A percentile compares a stretch with the other conserved stretches of the same genome.
Evolutionary conservation across 192 early-diverging fungal species (phyloP).

Genomic region (Backusella psychrophila): DNA sequence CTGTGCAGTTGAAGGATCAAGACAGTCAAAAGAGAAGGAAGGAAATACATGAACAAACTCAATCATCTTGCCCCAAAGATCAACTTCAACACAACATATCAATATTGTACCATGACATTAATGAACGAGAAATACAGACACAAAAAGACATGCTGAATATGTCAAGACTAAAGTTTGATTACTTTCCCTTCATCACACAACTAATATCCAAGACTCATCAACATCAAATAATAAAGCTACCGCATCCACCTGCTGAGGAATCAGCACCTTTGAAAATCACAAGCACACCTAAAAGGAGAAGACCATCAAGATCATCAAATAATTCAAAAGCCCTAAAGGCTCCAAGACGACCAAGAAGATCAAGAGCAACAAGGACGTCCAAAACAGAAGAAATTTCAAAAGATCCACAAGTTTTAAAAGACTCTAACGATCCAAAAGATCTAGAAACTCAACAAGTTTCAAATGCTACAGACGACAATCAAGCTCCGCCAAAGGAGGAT

Average conservation of each 20-base stretch:
- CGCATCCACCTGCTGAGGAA: neutral
- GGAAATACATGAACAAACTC: neutral
- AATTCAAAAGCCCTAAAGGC: too few species aligned
- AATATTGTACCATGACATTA: neutral
- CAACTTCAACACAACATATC: too few species aligned
- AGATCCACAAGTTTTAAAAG: too few species aligned
- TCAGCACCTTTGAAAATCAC: neutral
- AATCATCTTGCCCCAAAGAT: neutral
- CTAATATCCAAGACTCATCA: neutral
- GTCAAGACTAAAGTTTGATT: neutral
- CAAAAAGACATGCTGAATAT: neutral
- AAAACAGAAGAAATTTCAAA: too few species aligned
- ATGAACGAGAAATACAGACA: neutral
- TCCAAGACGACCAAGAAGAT: too few species aligned
- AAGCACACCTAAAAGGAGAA: neutral
- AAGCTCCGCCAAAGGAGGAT: too few species aligned
- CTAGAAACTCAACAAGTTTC: too few species aligned
- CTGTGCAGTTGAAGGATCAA: neutral
- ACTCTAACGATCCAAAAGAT: too few species aligned
- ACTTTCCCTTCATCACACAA: neutral
- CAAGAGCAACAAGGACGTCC: too few species aligned
- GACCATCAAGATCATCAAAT: too few species aligned
- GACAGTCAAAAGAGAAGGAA: neutral
- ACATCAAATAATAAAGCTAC: neutral
- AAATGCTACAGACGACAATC: too few species aligned